These are phyloP conservation scores for Globisporangium iwayamae DNA, from an alignment of 352 stramenopile genomes.

Conservation along the genomic window DNA sequence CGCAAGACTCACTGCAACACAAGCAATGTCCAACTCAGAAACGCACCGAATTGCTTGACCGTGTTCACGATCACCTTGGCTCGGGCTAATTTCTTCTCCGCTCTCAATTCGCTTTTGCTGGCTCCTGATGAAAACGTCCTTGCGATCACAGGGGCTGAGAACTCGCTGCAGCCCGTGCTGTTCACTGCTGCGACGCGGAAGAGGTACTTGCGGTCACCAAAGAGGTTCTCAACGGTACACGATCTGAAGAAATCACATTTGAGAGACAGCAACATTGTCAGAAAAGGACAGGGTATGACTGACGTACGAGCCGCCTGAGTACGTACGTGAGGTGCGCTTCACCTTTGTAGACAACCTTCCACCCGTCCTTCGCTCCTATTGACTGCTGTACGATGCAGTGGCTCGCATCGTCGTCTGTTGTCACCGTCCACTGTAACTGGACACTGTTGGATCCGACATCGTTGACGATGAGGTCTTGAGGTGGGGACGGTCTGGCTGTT, in stretches of 20 bases:
- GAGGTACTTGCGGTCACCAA: conserved; percentile 22
- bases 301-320: neutral
- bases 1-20: neutral
- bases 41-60: conserved; percentile 13
- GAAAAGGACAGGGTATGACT: neutral
- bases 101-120: neutral
- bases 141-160: conserved; percentile 9
- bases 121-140: neutral
- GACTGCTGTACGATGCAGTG: conserved; percentile 25
- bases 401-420: neutral
- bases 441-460: conserved; percentile 6
- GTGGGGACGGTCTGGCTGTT: conserved; percentile 19
- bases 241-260: neutral
- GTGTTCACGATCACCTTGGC: conserved; percentile 2
- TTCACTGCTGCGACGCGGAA: conserved; percentile 24
- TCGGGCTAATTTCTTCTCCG: conserved; percentile 3
- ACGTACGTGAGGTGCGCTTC: conserved; percentile 16
- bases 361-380: conserved; percentile 18
- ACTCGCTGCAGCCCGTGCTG: conserved; percentile 18
- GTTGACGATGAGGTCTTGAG: neutral
- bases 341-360: conserved; percentile 24
- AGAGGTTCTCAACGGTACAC: conserved; percentile 16
- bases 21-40: neutral
- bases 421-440: conserved; percentile 5
- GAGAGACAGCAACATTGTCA: neutral